Percentiles rank a stretch among this genome's conserved stretches.
Conservation (phyloP, 768 basidiomycete species). For the Amanita molliuscula region DNA sequence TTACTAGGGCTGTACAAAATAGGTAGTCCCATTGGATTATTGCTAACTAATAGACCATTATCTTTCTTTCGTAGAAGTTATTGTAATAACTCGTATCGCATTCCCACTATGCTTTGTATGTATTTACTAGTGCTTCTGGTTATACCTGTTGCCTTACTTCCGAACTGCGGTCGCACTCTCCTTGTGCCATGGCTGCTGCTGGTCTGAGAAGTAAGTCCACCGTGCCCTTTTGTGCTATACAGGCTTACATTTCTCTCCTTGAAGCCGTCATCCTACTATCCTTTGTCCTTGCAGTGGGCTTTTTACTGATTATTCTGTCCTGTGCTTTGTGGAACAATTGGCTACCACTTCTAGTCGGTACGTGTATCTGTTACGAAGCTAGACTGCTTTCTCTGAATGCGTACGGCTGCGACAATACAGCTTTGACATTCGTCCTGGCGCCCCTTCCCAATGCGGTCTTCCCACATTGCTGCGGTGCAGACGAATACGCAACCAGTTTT, state of each 20-base stretch:
- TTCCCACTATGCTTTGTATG: neutral
- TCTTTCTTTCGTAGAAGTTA: neutral
- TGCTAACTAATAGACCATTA: neutral
- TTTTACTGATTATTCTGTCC: constrained; percentile 92
- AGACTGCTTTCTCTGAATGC: neutral
- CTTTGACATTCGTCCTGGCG: constrained; percentile 89
- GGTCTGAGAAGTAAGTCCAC: constrained; percentile 56
- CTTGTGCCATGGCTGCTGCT: constrained; percentile 45
- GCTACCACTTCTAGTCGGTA: constrained; percentile 94
- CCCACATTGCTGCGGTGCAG: constrained; percentile 73
- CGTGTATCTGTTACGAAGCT: constrained; percentile 17
- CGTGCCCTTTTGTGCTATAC: neutral
- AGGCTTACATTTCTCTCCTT: constrained; percentile 2
- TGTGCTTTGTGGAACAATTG: constrained; percentile 96
- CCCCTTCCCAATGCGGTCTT: constrained; percentile 94
- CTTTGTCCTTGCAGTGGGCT: constrained; percentile 96
- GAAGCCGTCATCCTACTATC: constrained; percentile 93
- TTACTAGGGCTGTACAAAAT: neutral
- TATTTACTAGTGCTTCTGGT: neutral
- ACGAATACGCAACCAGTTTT: constrained; percentile 79
- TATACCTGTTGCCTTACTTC: neutral
- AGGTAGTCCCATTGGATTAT: neutral
- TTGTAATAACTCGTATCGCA: neutral
- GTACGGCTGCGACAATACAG: constrained; percentile 29
- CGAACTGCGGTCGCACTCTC: neutral